Conservation (phyloP, 2,329 filamentous ascomycete genomes). For the Nigrospora oryzae region DNA sequence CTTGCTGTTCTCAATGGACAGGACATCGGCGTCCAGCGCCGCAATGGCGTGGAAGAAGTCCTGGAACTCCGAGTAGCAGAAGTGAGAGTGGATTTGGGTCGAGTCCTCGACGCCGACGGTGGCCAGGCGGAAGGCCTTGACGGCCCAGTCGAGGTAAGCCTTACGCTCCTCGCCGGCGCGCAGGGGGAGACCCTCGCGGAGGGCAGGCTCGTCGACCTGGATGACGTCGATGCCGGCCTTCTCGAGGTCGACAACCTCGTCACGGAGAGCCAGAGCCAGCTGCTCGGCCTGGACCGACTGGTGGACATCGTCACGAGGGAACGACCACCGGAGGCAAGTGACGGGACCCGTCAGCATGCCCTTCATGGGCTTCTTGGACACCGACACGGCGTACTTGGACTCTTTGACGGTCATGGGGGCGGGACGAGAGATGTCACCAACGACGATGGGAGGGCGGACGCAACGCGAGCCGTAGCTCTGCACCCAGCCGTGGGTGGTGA, state of each 20-base stretch:
- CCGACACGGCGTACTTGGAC: slow-evolving; percentile 94
- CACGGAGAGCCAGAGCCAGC: slow-evolving; percentile 94
- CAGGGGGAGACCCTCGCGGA: slow-evolving; percentile 98
- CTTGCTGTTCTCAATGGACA: slow-evolving; percentile 99
- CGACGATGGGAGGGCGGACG: slow-evolving; percentile 95
- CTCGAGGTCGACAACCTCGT: slow-evolving; percentile 98
- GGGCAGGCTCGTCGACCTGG: slow-evolving; percentile 97
- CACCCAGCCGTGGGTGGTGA: slow-evolving; percentile 99
- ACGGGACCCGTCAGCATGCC: slow-evolving; percentile 99
- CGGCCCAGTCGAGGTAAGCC: slow-evolving; percentile 94
- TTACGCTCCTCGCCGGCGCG: slow-evolving; percentile 90
- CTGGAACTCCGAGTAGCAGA: slow-evolving; percentile 99
- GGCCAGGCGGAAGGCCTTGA: slow-evolving; percentile 94
- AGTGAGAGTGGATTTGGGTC: slow-evolving; percentile 99
- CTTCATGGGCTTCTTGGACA: slow-evolving; percentile 99
- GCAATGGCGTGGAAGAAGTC: slow-evolving; percentile 99
- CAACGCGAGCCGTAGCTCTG: slow-evolving; percentile 98
- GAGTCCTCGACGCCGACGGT: slow-evolving; percentile 89
- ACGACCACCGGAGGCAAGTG: slow-evolving; percentile 98
- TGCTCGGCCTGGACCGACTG: slow-evolving; percentile 98
- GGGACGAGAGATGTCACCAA: slow-evolving; percentile 96
- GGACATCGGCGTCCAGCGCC: slow-evolving; percentile 92
- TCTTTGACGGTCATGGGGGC: slow-evolving; percentile 99
- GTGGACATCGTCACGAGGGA: slow-evolving; percentile 99
- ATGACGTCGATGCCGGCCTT: slow-evolving; percentile 94